These are phyloP conservation scores for Penicillium angulare DNA, from an alignment of 495 filamentous ascomycete genomes.

Conservation along the genomic window DNA sequence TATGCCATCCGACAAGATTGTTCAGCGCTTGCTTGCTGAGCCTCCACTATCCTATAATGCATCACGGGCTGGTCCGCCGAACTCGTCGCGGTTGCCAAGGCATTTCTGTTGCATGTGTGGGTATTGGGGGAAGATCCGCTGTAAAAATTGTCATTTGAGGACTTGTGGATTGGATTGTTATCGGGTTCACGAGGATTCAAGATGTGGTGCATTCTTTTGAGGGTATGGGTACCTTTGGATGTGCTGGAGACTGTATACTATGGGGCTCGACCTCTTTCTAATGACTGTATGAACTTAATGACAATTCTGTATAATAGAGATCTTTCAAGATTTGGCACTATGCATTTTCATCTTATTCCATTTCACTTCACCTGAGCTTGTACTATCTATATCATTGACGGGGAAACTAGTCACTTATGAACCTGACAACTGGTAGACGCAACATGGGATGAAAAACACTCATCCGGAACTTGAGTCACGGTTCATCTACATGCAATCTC, in stretches of 20 bases:
- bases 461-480: too few relatives aligned
- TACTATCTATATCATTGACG: too few relatives aligned
- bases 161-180: slow-evolving; percentile 84
- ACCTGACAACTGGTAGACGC: too few relatives aligned
- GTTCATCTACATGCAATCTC: too few relatives aligned
- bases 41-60: slow-evolving; percentile 79
- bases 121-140: slow-evolving; percentile 86
- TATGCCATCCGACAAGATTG: slow-evolving; percentile 63
- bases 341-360: too few relatives aligned
- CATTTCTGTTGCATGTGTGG: slow-evolving; percentile 87
- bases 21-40: slow-evolving; percentile 64
- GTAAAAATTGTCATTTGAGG: slow-evolving; percentile 76
- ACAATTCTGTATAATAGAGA: slow-evolving; percentile 19
- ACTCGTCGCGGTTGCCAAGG: slow-evolving; percentile 55
- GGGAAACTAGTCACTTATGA: too few relatives aligned
- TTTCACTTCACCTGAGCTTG: too few relatives aligned
- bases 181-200: slow-evolving; percentile 72
- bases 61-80: slow-evolving; percentile 60
- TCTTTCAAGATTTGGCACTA: slow-evolving; percentile 7
- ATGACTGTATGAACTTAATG: slow-evolving; percentile 27
- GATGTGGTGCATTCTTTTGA: slow-evolving; percentile 67
- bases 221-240: background rate
- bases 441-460: too few relatives aligned
- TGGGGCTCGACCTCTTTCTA: slow-evolving; percentile 2
- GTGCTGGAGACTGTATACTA: slow-evolving; percentile 11